phyloP scores from a whole-genome alignment of 768 basidiomycete genomes.

The Calocybe indica region DNA sequence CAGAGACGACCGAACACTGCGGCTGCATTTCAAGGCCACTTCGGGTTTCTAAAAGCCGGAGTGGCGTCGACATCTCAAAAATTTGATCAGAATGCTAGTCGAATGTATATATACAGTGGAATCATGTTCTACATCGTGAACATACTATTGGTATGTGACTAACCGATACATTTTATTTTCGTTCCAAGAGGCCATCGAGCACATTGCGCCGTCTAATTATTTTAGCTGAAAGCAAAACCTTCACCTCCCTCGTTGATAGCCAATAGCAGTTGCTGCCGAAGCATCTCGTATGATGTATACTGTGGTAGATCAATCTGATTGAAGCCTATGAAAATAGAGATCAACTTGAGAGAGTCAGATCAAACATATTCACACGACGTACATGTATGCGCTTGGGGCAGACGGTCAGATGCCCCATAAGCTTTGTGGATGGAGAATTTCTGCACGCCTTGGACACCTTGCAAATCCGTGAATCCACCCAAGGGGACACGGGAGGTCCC shows the following conservation, averaged over 20 bases:
- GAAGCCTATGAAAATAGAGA: slow-evolving; percentile 51
- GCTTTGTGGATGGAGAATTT: slow-evolving; percentile 95
- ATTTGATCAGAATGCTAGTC: slow-evolving; percentile 15
- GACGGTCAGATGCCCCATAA: slow-evolving; percentile 77
- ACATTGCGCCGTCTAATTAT: slow-evolving; percentile 25
- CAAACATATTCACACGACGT: slow-evolving; percentile 20
- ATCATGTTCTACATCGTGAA: slow-evolving; percentile 4
- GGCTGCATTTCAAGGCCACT: no score
- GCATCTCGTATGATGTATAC: slow-evolving; percentile 94
- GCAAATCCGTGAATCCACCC: slow-evolving; percentile 92
- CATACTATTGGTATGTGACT: slow-evolving; percentile 8
- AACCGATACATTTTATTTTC: slow-evolving; percentile 5
- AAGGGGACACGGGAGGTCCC: slow-evolving; percentile 90
- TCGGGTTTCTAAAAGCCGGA: no score
- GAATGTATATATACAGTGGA: slow-evolving; percentile 13
- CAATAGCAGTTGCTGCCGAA: slow-evolving; percentile 82
- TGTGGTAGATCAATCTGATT: slow-evolving; percentile 93
- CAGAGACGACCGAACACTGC: not conserved
- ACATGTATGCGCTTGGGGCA: slow-evolving; percentile 92
- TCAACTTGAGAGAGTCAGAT: slow-evolving; percentile 4
- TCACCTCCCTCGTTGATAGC: slow-evolving; percentile 96
- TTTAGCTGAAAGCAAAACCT: slow-evolving; percentile 80
- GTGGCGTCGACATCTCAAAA: not conserved
- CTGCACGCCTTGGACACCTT: slow-evolving; percentile 90
- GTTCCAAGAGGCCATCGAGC: not conserved